Evolutionary conservation across 495 filamentous ascomycete species (phyloP), one percentile per base, ranked within the genome.

Genomic region (Podospora tetraspora): DNA sequence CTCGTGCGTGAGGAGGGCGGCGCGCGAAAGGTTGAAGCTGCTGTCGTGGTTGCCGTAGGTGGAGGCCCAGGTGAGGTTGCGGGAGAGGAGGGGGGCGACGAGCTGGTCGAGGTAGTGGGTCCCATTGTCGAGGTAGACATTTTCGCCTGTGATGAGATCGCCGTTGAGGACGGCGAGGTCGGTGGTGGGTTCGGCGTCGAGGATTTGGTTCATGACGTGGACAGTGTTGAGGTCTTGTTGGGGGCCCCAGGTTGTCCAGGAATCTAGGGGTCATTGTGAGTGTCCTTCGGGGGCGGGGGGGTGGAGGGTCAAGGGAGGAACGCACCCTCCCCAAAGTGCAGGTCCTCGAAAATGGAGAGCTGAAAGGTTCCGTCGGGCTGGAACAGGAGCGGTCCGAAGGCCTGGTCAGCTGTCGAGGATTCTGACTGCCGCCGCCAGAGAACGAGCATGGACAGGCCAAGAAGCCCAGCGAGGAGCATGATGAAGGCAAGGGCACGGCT

Each of bases 11-110:
- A 88, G 83, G 22, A 92, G 81, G 16, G 76, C 79, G 57, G 76
- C 61, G 2, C 86, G 65, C 0, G 85, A 86, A 29, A 90, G 77
- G 68, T 90, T 91, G 72, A 73, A 84, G 30, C 87, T 78, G 64
- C 81, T 85, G 70, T 93, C 90, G 67, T 93, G 90, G 73, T 92
- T 93, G 1, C 91, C 91, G 67, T 92, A 93, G 0, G 89, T 88
- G 3, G 84, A 87, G 0, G 88, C 88, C 89, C 89, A 92, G 1
- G 79, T 78, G 0, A 89, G 72, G 6, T 79, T 76, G 4, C 80
- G 80, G 2, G 83, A 61, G 0, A 88, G 76, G 2, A 92, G 75
- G 1, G 90, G 80, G 2, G 59, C 67, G 19, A 91, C 86, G 6
- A 92, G 86, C 57, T 83, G 73, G 70, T 91, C 85, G 21, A 92